Conservation (phyloP, 352 stramenopile species). For the Phytophthora constricta region DNA sequence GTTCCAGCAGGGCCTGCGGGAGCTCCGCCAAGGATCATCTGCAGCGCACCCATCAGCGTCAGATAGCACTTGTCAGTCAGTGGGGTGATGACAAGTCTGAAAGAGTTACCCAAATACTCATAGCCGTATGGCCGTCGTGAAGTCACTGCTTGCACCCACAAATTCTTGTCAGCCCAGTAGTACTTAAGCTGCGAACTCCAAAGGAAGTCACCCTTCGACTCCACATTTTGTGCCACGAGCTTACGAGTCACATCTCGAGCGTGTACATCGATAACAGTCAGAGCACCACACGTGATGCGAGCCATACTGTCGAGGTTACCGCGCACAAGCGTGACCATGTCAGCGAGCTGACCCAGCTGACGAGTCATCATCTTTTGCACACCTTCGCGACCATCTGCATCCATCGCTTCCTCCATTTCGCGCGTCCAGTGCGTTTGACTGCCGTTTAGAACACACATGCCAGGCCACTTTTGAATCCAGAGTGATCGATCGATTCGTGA, state of each 20-base stretch:
- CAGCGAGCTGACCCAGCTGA: constrained; percentile 89
- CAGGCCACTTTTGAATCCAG: constrained; percentile 95
- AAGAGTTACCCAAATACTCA: constrained; percentile 97
- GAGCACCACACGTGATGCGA: constrained; percentile 88
- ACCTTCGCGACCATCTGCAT: constrained; percentile 73
- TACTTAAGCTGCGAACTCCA: constrained; percentile 92
- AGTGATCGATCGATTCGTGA: constrained; percentile 77
- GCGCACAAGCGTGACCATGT: constrained; percentile 94
- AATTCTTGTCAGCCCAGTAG: constrained; percentile 92
- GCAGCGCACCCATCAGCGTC: constrained; percentile 95
- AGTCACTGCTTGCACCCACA: constrained; percentile 92
- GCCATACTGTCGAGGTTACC: constrained; percentile 89
- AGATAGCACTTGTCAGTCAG: constrained; percentile 97
- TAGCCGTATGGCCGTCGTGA: constrained; percentile 93
- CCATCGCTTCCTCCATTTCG: constrained; percentile 90
- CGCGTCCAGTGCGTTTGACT: constrained; percentile 95
- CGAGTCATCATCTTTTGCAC: constrained; percentile 82
- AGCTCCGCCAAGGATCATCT: constrained; percentile 95
- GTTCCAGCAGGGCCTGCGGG: constrained; percentile 93
- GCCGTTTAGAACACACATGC: constrained; percentile 92
- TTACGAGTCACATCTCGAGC: constrained; percentile 94
- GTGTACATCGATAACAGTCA: constrained; percentile 97
- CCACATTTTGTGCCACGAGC: constrained; percentile 89
- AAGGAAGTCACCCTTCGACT: constrained; percentile 88
- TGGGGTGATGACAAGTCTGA: constrained; percentile 95